Evolutionary conservation across 208 protist genomes (phyloP).

Genomic region (Leishmania lainsoni): DNA sequence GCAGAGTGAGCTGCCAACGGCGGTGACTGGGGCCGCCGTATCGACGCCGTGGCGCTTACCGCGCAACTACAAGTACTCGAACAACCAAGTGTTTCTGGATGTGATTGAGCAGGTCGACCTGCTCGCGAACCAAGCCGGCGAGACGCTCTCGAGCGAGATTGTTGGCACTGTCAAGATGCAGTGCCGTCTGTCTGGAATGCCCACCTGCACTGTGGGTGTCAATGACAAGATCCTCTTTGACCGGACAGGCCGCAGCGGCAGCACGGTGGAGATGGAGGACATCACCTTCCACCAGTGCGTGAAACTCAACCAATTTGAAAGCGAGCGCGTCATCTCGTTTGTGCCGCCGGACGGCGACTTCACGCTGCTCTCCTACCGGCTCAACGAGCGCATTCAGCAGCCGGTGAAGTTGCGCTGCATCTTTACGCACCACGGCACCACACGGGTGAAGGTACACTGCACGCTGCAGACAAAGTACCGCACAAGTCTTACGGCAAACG

Average conservation of each 20-base stretch:
- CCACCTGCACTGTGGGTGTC: constrained; percentile 96
- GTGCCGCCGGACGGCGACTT: constrained; percentile 98
- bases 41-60: constrained; percentile 94
- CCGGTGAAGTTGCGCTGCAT: constrained; percentile 93
- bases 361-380: constrained; percentile 98
- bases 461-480: constrained; percentile 95
- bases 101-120: constrained; percentile 98
- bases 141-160: constrained; percentile 96
- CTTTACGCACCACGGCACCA: constrained; percentile 89
- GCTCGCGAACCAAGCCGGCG: constrained; percentile 93
- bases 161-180: constrained; percentile 95
- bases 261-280: constrained; percentile 94
- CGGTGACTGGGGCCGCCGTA: constrained; percentile 95
- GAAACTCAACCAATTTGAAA: constrained; percentile 96
- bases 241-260: constrained; percentile 42
- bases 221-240: constrained; percentile 97
- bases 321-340: constrained; percentile 93
- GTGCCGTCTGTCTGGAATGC: constrained; percentile 97
- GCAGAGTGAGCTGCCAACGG: constrained; percentile 46
- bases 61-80: constrained; percentile 95
- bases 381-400: constrained; percentile 94
- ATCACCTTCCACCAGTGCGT: constrained; percentile 99
- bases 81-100: constrained; percentile 99
- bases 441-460: constrained; percentile 95
- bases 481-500: constrained; percentile 92